Base-by-base conservation (phyloP, 495 filamentous ascomycete genomes). In the Trichoderma asperelloides region DNA sequence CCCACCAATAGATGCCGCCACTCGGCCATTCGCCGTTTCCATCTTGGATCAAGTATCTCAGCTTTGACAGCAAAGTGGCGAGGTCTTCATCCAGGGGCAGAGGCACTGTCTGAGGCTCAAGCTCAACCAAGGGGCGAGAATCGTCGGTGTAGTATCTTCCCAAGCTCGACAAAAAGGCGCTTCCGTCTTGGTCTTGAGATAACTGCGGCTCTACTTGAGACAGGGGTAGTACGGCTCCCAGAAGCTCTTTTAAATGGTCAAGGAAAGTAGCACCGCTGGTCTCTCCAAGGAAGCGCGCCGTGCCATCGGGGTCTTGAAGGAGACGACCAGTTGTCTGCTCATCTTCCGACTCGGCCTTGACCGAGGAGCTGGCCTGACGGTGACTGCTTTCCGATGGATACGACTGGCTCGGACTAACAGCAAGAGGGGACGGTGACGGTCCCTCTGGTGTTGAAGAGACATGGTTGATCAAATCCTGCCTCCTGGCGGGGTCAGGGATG, bases 61-160 rank as follows among this genome's bases (percentile, higher is more conserved):
- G 64, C 13, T 70, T 64, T 12, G 51, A 49, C 28, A 80, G 62
- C 65, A 75, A 68, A 23, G 57, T 49, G 5, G 67, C 55, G 16
- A 74, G 74, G 6, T 79, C 73, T 5, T 68, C 43, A 1, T 40
- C 62, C 0, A 71, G 63, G 3, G 77, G 78, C 3, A 78, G 65
- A 25, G 63, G 64, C 21, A 70, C 57, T 12, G 73, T 72, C 55
- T 77, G 67, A 18, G 73, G 60, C 25, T 66, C 21, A 1, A 73
- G 71, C 0, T 71, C 55, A 30, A 66, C 27, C 45, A 80, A 68
- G n/a, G 77, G 77, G 9, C 72, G 71, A 0, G 78, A 80, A 66
- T 81, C 78, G 62, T 69, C 71, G 5, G 78, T 79, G 65, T 81
- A 77, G 62, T 78, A 80, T 13, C 69, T 70, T 33, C 78, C 78